phyloP scores from a whole-genome alignment of 139 green algal species.

The Chlorella sp. region DNA sequence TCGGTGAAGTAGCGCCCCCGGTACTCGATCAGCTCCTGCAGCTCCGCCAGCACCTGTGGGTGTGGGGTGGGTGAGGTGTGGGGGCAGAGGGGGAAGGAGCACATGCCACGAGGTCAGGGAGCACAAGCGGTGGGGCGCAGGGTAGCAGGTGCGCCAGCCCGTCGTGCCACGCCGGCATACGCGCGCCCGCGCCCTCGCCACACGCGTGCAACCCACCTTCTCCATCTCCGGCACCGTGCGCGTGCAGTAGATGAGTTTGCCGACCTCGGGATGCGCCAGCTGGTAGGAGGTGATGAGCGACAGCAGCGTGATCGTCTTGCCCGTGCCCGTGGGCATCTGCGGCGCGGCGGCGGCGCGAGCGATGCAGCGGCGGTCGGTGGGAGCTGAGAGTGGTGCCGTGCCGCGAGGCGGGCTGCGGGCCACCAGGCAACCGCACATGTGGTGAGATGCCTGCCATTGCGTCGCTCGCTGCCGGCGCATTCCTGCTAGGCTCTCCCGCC shows the following conservation, averaged over 20 bases:
- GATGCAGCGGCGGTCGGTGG: too few relatives aligned
- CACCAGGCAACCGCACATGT: too few relatives aligned
- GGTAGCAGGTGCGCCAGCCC: too few relatives aligned
- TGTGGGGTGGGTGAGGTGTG: background rate
- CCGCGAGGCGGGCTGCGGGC: too few relatives aligned
- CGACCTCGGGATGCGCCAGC: constrained; percentile 89
- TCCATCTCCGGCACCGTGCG: constrained; percentile 99
- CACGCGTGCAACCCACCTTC: constrained; percentile 72
- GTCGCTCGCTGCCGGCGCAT: too few relatives aligned
- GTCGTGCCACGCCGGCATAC: background rate
- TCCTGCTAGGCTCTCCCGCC: too few relatives aligned
- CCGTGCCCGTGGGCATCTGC: constrained; percentile 99
- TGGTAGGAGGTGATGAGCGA: constrained; percentile 99
- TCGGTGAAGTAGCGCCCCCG: constrained; percentile 61
- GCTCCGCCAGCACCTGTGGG: constrained; percentile 79
- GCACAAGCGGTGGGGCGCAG: background rate
- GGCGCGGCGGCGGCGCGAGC: background rate
- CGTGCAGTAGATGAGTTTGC: constrained; percentile 99
- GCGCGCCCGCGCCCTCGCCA: too few relatives aligned
- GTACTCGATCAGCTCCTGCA: constrained; percentile 89
- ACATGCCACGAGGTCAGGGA: background rate
- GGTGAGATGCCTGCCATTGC: too few relatives aligned
- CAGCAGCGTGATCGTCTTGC: constrained; percentile 99
- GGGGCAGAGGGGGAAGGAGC: background rate
- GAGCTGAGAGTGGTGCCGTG: too few relatives aligned